Percentiles rank a stretch among this genome's conserved stretches.
Conservation (phyloP, 176 grass and related monocot genomes). For the Phyllostachys edulis region DNA sequence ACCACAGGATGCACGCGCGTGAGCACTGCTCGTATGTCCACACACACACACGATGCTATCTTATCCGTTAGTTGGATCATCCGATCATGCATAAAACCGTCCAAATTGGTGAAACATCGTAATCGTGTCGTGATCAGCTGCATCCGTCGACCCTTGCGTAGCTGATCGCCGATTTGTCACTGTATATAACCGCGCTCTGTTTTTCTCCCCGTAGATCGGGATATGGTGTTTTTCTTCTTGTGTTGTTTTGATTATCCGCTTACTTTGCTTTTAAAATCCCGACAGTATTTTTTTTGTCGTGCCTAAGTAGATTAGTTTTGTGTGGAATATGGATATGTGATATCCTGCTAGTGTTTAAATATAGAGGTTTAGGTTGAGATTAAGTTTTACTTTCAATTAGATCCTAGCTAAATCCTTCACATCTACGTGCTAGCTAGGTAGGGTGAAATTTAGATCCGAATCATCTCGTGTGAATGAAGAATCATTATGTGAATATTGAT, state of each 20-base stretch:
- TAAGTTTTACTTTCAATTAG: background rate
- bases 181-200: background rate
- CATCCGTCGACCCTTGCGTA: background rate
- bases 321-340: background rate
- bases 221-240: background rate
- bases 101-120: background rate
- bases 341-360: background rate
- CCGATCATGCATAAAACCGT: no score
- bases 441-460: no score
- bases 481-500: no score
- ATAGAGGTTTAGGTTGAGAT: background rate
- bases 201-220: background rate
- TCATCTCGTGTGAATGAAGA: no score
- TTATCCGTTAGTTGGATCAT: no score
- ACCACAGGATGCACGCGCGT: background rate
- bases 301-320: background rate
- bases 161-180: background rate
- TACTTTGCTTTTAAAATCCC: background rate
- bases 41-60: background rate
- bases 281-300: background rate
- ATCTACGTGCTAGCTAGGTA: background rate
- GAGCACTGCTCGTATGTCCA: background rate
- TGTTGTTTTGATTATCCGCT: background rate
- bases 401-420: background rate
- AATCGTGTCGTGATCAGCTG: background rate